These are phyloP conservation scores for Hypericum perforatum DNA, from an alignment of 345 rosid species.

Conservation along the genomic window DNA sequence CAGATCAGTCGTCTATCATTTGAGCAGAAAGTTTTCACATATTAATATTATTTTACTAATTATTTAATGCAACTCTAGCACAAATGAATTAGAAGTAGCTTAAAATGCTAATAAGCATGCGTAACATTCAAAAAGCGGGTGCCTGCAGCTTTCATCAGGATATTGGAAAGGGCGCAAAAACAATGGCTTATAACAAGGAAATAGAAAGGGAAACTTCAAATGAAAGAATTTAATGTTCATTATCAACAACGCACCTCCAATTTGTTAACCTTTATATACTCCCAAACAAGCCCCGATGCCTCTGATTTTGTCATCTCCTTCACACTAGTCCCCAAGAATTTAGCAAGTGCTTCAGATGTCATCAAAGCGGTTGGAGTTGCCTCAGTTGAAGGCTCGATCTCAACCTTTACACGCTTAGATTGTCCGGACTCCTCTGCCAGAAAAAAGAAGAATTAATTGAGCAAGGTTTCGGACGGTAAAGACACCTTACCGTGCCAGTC, in stretches of 20 bases:
- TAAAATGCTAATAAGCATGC: too few relatives aligned
- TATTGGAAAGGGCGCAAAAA: too few relatives aligned
- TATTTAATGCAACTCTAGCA: too few relatives aligned
- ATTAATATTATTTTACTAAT: neutral
- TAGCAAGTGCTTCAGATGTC: slow-evolving; percentile 72
- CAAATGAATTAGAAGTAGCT: too few relatives aligned
- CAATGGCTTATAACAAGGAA: too few relatives aligned
- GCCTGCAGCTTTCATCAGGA: too few relatives aligned
- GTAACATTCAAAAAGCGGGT: too few relatives aligned
- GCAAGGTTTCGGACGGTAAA: slow-evolving; percentile 4
- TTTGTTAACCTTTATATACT: slow-evolving; percentile 54
- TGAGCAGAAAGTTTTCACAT: neutral
- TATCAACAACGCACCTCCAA: slow-evolving; percentile 50
- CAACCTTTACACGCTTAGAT: slow-evolving; percentile 60
- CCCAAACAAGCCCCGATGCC: slow-evolving; percentile 60
- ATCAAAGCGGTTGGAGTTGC: slow-evolving; percentile 31
- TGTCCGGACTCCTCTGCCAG: slow-evolving; percentile 65
- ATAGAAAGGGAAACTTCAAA: too few relatives aligned
- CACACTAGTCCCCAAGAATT: slow-evolving; percentile 61
- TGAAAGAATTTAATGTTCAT: slow-evolving; percentile 2
- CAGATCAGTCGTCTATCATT: slow-evolving; percentile 1
- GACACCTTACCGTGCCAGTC: neutral
- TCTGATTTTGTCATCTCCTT: slow-evolving; percentile 56
- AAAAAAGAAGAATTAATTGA: slow-evolving; percentile 6
- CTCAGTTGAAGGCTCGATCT: slow-evolving; percentile 40